A percentile compares a stretch with the other conserved stretches of the same genome.
These are phyloP conservation scores for Fusarium domesticum DNA, from an alignment of 2,329 filamentous ascomycete genomes.

Conservation along the genomic window DNA sequence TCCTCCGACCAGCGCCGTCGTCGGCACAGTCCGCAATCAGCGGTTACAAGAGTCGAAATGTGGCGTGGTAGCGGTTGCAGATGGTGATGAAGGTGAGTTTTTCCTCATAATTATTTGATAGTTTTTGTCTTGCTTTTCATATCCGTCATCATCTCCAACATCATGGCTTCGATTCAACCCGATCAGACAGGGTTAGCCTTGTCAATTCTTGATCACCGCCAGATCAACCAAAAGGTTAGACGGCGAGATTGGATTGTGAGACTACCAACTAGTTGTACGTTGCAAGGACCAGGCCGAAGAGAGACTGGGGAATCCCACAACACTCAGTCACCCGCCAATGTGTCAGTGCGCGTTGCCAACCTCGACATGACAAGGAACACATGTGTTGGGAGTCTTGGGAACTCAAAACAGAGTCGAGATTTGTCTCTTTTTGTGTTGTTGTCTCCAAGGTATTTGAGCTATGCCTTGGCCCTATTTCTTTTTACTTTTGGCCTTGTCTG, in stretches of 20 bases:
- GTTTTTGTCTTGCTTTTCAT: too few relatives aligned
- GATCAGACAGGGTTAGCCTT: background rate
- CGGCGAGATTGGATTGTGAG: too few relatives aligned
- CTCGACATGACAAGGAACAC: background rate
- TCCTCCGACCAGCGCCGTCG: background rate
- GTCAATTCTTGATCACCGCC: background rate
- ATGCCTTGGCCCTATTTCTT: too few relatives aligned
- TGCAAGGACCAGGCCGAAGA: background rate
- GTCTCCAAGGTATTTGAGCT: too few relatives aligned
- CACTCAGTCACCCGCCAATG: background rate
- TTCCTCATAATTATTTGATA: background rate
- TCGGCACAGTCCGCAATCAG: background rate
- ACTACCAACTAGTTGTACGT: too few relatives aligned
- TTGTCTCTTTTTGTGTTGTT: background rate
- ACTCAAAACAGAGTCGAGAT: background rate
- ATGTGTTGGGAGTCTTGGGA: too few relatives aligned
- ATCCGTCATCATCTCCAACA: background rate
- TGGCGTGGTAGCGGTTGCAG: background rate
- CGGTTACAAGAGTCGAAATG: background rate
- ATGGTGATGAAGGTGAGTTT: background rate
- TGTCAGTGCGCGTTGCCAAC: background rate
- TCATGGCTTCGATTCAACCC: too few relatives aligned
- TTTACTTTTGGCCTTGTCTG: too few relatives aligned
- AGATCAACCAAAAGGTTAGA: background rate
- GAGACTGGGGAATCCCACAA: background rate